phyloP scores from a whole-genome alignment of 352 stramenopile species.

The Saprolegnia diclina region DNA sequence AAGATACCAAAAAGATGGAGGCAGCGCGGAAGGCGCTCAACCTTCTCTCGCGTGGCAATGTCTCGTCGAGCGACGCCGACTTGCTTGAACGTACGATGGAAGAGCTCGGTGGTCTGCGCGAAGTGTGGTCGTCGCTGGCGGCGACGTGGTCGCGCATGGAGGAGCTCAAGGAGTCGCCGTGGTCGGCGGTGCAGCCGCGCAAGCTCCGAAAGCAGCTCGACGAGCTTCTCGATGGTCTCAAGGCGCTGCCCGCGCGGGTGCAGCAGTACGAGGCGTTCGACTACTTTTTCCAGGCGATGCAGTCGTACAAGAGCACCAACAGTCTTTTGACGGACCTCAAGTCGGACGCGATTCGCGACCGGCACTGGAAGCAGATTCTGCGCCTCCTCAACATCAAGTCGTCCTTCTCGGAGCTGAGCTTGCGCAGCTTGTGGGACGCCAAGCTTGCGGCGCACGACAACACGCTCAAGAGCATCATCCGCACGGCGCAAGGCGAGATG shows the following conservation, averaged over 20 bases:
- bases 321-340: slow-evolving; percentile 96
- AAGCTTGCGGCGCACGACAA: slow-evolving; percentile 90
- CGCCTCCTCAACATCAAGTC: slow-evolving; percentile 90
- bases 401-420: slow-evolving; percentile 92
- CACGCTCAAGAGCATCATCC: slow-evolving; percentile 95
- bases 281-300: slow-evolving; percentile 90
- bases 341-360: slow-evolving; percentile 97
- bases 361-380: slow-evolving; percentile 98
- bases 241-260: slow-evolving; percentile 92
- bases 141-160: slow-evolving; percentile 85
- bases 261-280: slow-evolving; percentile 98
- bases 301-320: slow-evolving; percentile 91
- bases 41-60: slow-evolving; percentile 70
- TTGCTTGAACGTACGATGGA: slow-evolving; percentile 55
- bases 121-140: slow-evolving; percentile 96
- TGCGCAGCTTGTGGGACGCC: slow-evolving; percentile 97
- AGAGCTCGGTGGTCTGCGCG: slow-evolving; percentile 93
- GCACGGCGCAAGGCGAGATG: slow-evolving; percentile 98
- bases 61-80: slow-evolving; percentile 54
- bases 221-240: slow-evolving; percentile 94
- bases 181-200: slow-evolving; percentile 90
- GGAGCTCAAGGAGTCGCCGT: slow-evolving; percentile 92
- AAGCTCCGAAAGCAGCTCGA: slow-evolving; percentile 96
- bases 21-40: slow-evolving; percentile 95
- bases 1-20: slow-evolving; percentile 93